Evolutionary conservation across 2,329 filamentous ascomycete species (phyloP).

Genomic region (Colletotrichum endophyticum): DNA sequence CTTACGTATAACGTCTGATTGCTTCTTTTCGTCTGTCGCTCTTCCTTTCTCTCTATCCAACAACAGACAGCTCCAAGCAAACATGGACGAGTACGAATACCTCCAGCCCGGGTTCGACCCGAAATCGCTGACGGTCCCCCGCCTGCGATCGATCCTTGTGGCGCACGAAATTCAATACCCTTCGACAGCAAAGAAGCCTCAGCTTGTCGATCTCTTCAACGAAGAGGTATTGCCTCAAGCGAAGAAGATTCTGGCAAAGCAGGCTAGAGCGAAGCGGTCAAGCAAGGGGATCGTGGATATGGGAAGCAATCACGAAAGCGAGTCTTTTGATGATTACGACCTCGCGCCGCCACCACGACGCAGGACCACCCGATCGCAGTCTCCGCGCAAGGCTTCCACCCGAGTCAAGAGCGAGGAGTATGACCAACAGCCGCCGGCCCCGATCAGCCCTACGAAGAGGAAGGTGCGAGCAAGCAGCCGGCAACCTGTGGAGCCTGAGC

Average conservation of each 20-base stretch:
- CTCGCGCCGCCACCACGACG: constrained; percentile 52
- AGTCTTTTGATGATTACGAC: constrained; percentile 66
- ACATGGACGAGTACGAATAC: constrained; percentile 77
- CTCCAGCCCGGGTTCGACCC: constrained; percentile 88
- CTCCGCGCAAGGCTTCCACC: constrained; percentile 59
- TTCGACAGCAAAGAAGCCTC: constrained; percentile 87
- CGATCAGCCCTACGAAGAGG: constrained; percentile 57
- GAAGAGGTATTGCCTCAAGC: constrained; percentile 80
- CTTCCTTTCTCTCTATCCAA: background rate
- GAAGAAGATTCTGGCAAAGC: constrained; percentile 74
- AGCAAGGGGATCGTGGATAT: constrained; percentile 82
- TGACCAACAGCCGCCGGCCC: constrained; percentile 35
- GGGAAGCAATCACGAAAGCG: constrained; percentile 69
- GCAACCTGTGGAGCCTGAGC: constrained; percentile 52
- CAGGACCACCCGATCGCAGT: constrained; percentile 56
- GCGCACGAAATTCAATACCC: constrained; percentile 87
- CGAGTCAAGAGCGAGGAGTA: constrained; percentile 59
- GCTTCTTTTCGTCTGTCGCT: background rate
- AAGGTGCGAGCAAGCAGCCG: constrained; percentile 58
- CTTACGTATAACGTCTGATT: background rate
- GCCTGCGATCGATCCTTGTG: constrained; percentile 88
- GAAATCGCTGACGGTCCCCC: constrained; percentile 81
- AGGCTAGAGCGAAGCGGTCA: constrained; percentile 81
- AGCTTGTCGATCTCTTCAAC: constrained; percentile 85
- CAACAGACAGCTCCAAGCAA: background rate